Evolutionary conservation across 306 rosid genomes (phyloP).

Genomic region (Quercus robur): DNA sequence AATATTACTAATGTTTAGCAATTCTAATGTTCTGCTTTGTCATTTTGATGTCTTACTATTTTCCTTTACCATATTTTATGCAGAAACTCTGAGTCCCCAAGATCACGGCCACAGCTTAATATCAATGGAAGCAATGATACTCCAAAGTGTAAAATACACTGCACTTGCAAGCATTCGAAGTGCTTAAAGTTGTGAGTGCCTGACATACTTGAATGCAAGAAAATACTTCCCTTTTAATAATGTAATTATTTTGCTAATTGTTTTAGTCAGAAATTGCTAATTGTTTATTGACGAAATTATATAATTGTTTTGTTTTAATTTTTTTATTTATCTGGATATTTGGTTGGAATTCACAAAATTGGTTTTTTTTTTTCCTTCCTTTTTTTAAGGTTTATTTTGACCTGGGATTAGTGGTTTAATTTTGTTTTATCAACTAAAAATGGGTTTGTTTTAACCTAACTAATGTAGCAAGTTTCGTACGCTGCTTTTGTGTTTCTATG

Average conservation of each 20-base stretch:
- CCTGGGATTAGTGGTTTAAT: too few species aligned
- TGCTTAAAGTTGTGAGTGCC: conserved; percentile 87
- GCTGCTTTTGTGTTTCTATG: too few species aligned
- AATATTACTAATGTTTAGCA: too few species aligned
- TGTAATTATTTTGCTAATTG: not conserved
- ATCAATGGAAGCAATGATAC: conserved; percentile 70
- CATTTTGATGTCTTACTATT: not conserved
- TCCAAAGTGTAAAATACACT: conserved; percentile 88
- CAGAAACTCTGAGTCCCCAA: conserved; percentile 92
- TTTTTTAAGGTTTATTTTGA: too few species aligned
- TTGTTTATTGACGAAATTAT: too few species aligned
- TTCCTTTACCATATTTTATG: not conserved
- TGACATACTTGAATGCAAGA: not conserved
- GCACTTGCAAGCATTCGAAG: conserved; percentile 88
- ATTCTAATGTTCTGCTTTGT: conserved; percentile 7
- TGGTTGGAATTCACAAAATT: too few species aligned
- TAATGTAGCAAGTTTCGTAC: too few species aligned
- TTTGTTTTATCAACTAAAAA: too few species aligned
- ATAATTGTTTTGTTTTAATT: too few species aligned
- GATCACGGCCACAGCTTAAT: conserved; percentile 62
- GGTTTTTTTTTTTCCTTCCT: too few species aligned
- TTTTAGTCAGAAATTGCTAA: not conserved
- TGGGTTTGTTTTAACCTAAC: too few species aligned
- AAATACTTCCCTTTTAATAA: not conserved
- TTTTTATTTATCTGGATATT: too few species aligned